Evolutionary conservation across 805 yeast genomes (phyloP).

Genomic region (Sugiyamaella americana): DNA sequence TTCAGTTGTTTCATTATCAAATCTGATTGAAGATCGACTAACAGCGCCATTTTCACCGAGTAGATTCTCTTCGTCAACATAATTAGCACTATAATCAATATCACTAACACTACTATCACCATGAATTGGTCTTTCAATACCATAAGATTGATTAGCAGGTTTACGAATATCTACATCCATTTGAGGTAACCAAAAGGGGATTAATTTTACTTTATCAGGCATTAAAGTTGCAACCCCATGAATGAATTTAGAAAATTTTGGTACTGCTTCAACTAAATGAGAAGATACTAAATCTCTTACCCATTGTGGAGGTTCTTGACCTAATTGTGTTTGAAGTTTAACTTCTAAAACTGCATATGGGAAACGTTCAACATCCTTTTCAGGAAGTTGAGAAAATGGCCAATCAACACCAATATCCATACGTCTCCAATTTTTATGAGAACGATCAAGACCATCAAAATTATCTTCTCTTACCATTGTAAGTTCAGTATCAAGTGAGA

Average conservation of each 20-base stretch:
- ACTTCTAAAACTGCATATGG: slow-evolving; percentile 98
- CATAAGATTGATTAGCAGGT: slow-evolving; percentile 61
- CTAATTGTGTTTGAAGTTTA: slow-evolving; percentile 93
- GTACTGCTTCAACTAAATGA: slow-evolving; percentile 96
- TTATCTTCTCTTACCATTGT: slow-evolving; percentile 98
- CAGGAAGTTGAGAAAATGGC: slow-evolving; percentile 85
- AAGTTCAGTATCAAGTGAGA: slow-evolving; percentile 93
- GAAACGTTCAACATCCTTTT: slow-evolving; percentile 81
- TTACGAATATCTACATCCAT: slow-evolving; percentile 94
- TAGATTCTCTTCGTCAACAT: slow-evolving; percentile 10
- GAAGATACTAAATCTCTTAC: slow-evolving; percentile 85
- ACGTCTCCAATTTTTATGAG: slow-evolving; percentile 94
- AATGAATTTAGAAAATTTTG: slow-evolving; percentile 93
- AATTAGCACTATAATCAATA: slow-evolving; percentile 23
- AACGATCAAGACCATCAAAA: slow-evolving; percentile 87
- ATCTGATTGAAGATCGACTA: slow-evolving; percentile 14
- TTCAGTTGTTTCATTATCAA: slow-evolving; percentile 19
- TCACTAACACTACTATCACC: slow-evolving; percentile 22
- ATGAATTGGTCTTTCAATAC: slow-evolving; percentile 48
- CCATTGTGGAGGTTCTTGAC: slow-evolving; percentile 99
- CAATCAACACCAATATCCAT: slow-evolving; percentile 97
- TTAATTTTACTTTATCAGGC: slow-evolving; percentile 72
- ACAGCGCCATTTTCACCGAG: slow-evolving; percentile 5
- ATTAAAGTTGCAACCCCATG: slow-evolving; percentile 93
- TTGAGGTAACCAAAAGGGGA: slow-evolving; percentile 98